These are phyloP conservation scores for Spencermartinsiella europaea DNA, from an alignment of 805 yeast genomes.

Conservation along the genomic window DNA sequence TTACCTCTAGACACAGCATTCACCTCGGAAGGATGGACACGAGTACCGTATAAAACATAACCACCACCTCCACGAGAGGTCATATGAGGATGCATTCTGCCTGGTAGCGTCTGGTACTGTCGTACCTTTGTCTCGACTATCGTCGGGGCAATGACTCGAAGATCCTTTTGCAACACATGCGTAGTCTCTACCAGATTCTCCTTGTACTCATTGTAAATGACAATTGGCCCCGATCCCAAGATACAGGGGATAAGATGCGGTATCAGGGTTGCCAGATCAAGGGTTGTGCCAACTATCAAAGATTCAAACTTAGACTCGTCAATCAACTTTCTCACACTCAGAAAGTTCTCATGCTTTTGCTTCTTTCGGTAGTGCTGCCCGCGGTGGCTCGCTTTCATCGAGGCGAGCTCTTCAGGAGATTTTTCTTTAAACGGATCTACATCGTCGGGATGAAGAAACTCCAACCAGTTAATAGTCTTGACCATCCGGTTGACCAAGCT, in stretches of 20 bases:
- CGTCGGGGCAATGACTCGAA: conserved; percentile 74
- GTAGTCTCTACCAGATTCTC: conserved; percentile 74
- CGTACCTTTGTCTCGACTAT: conserved; percentile 78
- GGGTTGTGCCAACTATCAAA: conserved; percentile 64
- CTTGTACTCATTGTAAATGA: conserved; percentile 74
- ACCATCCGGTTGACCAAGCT: conserved; percentile 50
- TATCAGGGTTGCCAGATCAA: conserved; percentile 61
- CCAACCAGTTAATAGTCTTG: conserved; percentile 68
- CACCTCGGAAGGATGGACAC: conserved; percentile 70
- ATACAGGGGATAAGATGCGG: conserved; percentile 57
- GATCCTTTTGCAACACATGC: conserved; percentile 59
- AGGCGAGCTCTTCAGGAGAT: conserved; percentile 48
- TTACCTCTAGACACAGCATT: conserved; percentile 60
- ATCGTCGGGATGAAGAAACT: conserved; percentile 73
- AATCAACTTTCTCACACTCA: conserved; percentile 40
- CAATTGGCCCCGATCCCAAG: conserved; percentile 84
- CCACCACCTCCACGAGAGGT: conserved; percentile 93
- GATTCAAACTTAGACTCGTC: conserved; percentile 62
- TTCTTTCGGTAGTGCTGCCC: conserved; percentile 63
- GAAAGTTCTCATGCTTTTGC: conserved; percentile 42
- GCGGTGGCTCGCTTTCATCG: conserved; percentile 53
- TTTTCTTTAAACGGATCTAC: conserved; percentile 40
- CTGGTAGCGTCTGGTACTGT: conserved; percentile 87
- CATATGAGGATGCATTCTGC: conserved; percentile 93
- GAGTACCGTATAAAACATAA: conserved; percentile 67